Conservation (phyloP, 768 basidiomycete species). For the Termitomyces sp. region DNA sequence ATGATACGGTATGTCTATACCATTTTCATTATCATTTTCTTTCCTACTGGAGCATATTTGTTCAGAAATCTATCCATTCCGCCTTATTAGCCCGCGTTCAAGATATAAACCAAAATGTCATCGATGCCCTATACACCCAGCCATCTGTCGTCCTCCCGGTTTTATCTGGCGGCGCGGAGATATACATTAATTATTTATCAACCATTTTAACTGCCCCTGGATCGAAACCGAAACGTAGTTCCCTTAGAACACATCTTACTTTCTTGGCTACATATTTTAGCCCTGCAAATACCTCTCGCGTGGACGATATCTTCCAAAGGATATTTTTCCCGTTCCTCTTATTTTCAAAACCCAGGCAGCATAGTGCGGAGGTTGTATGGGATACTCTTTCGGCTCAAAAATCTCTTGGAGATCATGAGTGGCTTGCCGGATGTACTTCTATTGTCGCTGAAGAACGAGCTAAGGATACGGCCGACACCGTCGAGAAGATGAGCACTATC, state of each 20-base stretch:
- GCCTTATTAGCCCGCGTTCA: constrained; percentile 68
- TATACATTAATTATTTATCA: constrained; percentile 46
- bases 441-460: constrained; percentile 34
- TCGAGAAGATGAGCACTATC: constrained; percentile 44
- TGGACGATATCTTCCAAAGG: constrained; percentile 41
- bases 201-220: constrained; percentile 30
- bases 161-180: constrained; percentile 35
- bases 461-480: constrained; percentile 27
- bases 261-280: constrained; percentile 55
- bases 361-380: constrained; percentile 69
- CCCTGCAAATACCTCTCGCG: constrained; percentile 19
- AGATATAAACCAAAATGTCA: constrained; percentile 58
- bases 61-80: constrained; percentile 53
- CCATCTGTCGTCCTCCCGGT: constrained; percentile 44
- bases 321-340: constrained; percentile 74
- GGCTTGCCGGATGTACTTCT: constrained; percentile 55
- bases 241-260: constrained; percentile 52
- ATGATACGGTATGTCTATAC: constrained; percentile 39
- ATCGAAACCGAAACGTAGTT: constrained; percentile 46
- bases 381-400: constrained; percentile 41
- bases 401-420: constrained; percentile 30
- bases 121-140: constrained; percentile 64
- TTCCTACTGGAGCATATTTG: constrained; percentile 3
- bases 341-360: constrained; percentile 68
- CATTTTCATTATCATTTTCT: neutral